Evolutionary conservation across 495 filamentous ascomycete species (phyloP).

Genomic region (Hapsidospora chrysogenum): DNA sequence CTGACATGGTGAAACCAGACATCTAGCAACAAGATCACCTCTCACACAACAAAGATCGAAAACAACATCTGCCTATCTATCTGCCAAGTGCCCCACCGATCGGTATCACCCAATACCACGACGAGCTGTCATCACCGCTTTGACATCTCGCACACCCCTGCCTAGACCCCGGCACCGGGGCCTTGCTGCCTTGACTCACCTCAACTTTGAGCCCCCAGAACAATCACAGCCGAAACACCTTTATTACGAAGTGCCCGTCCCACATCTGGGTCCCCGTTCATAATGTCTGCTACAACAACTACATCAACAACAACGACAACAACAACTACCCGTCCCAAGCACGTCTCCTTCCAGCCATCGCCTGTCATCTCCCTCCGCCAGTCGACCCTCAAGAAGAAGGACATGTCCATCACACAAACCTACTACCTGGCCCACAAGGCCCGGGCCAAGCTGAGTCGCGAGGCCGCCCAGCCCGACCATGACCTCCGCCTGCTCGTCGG

Average conservation of each 20-base stretch:
- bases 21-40: no score
- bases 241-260: no score
- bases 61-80: no score
- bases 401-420: constrained; percentile 94
- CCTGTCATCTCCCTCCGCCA: constrained; percentile 7
- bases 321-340: constrained; percentile 5
- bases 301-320: no score
- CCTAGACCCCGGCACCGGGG: neutral
- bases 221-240: no score
- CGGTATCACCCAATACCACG: no score
- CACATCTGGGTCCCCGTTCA: no score
- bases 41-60: no score
- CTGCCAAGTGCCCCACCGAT: no score
- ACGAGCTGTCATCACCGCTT: no score
- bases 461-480: constrained; percentile 82
- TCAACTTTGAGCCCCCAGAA: no score
- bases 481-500: constrained; percentile 85
- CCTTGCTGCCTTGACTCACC: constrained; percentile 2
- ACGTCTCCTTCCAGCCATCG: constrained; percentile 1
- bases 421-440: constrained; percentile 96
- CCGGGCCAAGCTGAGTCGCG: constrained; percentile 80
- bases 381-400: constrained; percentile 28
- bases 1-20: no score
- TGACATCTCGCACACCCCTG: constrained; percentile 1
- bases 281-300: constrained; percentile 12